These are phyloP conservation scores for Vaccinium vitisidaea DNA, from an alignment of 148 eudicot genomes.

Conservation along the genomic window DNA sequence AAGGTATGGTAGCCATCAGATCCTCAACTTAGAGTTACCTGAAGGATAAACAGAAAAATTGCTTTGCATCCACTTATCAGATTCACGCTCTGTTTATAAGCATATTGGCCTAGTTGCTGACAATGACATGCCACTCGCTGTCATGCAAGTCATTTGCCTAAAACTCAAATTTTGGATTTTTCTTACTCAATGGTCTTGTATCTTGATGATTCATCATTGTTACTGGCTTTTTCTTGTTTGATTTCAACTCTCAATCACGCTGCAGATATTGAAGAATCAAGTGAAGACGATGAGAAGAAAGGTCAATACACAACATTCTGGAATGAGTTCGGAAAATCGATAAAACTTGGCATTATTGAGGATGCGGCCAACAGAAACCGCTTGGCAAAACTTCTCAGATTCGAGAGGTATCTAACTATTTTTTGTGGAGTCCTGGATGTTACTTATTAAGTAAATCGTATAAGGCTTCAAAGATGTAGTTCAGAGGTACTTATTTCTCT, in stretches of 20 bases:
- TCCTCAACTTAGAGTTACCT: background rate
- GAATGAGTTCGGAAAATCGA: slow-evolving; percentile 99
- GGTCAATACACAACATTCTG: slow-evolving; percentile 92
- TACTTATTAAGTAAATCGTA: background rate
- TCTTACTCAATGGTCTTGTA: background rate
- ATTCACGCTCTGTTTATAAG: background rate
- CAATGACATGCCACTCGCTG: background rate
- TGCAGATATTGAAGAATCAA: slow-evolving; percentile 80
- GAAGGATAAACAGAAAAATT: background rate
- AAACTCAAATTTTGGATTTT: background rate
- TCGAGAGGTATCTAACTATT: slow-evolving; percentile 65
- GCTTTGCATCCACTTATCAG: background rate
- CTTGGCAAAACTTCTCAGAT: slow-evolving; percentile 87
- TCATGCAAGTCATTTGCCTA: background rate
- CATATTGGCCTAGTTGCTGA: background rate
- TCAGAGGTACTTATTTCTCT: background rate
- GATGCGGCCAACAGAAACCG: slow-evolving; percentile 98
- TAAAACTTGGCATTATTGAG: slow-evolving; percentile 95
- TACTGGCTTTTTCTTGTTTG: background rate
- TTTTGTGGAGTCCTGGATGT: background rate
- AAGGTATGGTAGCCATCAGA: slow-evolving; percentile 45
- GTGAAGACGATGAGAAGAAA: slow-evolving; percentile 77
- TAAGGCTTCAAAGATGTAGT: background rate
- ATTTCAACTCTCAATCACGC: background rate
- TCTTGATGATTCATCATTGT: background rate